These are phyloP conservation scores for Hygrophoropsis aurantiaca DNA, from an alignment of 768 basidiomycete species.

Conservation along the genomic window DNA sequence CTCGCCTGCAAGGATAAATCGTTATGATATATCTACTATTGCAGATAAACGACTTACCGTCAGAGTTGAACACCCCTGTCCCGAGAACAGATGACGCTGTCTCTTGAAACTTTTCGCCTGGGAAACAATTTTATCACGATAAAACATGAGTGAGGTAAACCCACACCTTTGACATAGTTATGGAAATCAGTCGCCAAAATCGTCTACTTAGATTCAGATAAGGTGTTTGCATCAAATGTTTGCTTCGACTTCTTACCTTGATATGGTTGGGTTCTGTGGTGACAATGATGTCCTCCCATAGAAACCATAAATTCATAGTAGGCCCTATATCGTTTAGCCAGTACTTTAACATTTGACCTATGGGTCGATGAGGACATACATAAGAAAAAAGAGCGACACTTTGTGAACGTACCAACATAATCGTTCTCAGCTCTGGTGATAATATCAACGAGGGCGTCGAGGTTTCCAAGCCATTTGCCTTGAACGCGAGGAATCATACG, in stretches of 20 bases:
- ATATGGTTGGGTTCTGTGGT: constrained; percentile 52
- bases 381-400: not conserved
- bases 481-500: constrained; percentile 26
- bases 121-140: not conserved
- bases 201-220: constrained; percentile 19
- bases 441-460: constrained; percentile 29
- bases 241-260: constrained; percentile 24
- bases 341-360: constrained; percentile 25
- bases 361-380: not conserved
- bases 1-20: constrained; percentile 42
- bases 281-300: constrained; percentile 50
- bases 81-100: constrained; percentile 39
- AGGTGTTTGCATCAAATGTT: not conserved
- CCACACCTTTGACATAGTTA: constrained; percentile 43
- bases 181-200: constrained; percentile 45
- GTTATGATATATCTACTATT: not conserved
- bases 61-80: constrained; percentile 56
- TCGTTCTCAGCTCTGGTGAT: constrained; percentile 21
- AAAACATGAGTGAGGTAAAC: not conserved
- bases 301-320: constrained; percentile 41
- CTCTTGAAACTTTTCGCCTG: constrained; percentile 33
- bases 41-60: constrained; percentile 30
- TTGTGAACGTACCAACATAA: constrained; percentile 32
- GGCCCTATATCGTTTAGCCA: constrained; percentile 23
- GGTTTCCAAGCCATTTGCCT: constrained; percentile 34